Evolutionary conservation across 257 asterid genomes (phyloP).

Genomic region (Solanum clarkiae): DNA sequence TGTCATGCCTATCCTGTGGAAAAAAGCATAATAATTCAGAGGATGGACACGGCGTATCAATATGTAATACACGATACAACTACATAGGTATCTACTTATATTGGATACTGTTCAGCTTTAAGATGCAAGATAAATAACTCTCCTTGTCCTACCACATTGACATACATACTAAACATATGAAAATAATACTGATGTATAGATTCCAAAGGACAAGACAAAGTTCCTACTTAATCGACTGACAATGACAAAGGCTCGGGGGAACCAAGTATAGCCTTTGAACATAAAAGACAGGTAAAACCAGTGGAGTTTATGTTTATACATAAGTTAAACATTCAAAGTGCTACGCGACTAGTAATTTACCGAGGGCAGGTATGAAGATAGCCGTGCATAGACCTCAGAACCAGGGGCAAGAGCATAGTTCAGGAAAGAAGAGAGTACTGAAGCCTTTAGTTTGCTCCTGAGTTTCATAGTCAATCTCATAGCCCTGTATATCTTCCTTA

Average conservation of each 20-base stretch:
- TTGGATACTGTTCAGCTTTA: neutral
- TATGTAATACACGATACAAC: neutral
- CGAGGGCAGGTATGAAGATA: constrained; percentile 45
- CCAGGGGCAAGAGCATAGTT: constrained; percentile 42
- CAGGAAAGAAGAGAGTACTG: constrained; percentile 47
- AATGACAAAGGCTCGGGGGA: too few relatives aligned
- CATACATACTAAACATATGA: neutral
- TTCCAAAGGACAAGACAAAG: neutral
- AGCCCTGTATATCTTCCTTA: constrained; percentile 55
- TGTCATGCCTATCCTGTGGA: constrained; percentile 47
- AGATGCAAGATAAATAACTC: neutral
- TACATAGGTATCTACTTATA: neutral
- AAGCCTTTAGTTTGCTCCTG: constrained; percentile 42
- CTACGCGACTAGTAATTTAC: constrained; percentile 8
- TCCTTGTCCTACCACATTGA: neutral
- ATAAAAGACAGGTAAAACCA: too few relatives aligned
- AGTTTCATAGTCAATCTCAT: constrained; percentile 62
- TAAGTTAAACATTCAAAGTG: too few relatives aligned
- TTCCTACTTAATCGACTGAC: too few relatives aligned
- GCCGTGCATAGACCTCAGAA: constrained; percentile 50
- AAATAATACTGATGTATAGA: neutral
- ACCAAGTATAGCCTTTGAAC: too few relatives aligned
- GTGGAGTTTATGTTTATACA: too few relatives aligned
- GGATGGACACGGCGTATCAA: neutral
- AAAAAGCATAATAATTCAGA: neutral